A percentile compares a stretch with the other conserved stretches of the same genome.
Conservation (phyloP, 2,329 filamentous ascomycete genomes). For the Cordyceps pruinosa region DNA sequence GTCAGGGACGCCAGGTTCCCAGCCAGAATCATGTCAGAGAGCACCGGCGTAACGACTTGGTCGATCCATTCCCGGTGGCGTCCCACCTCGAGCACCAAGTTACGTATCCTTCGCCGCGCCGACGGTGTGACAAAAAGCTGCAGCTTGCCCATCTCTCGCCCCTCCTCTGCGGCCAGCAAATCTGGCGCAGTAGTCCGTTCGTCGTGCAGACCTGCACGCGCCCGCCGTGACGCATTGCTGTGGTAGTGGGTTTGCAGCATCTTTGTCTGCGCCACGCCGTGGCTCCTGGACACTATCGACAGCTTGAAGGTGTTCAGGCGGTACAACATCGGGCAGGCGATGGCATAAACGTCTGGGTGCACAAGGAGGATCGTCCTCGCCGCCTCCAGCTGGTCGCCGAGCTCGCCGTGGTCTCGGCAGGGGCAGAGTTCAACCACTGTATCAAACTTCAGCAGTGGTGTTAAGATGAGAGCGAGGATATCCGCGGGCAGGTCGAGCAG, state of each 20-base stretch:
- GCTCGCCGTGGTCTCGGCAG: constrained; percentile 16
- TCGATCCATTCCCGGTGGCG: constrained; percentile 27
- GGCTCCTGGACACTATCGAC: constrained; percentile 20
- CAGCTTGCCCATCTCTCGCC: constrained; percentile 9
- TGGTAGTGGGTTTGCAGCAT: constrained; percentile 16
- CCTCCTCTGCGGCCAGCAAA: constrained; percentile 5
- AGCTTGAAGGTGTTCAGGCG: constrained; percentile 25
- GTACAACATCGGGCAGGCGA: constrained; percentile 28
- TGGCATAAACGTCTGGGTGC: constrained; percentile 26
- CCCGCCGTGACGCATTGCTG: background rate
- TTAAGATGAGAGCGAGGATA: constrained; percentile 25
- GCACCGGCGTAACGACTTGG: constrained; percentile 21
- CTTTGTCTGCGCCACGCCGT: constrained; percentile 23
- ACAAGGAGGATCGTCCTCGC: constrained; percentile 25
- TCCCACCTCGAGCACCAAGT: constrained; percentile 24
- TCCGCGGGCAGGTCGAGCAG: constrained; percentile 29
- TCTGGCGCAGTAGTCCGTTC: background rate
- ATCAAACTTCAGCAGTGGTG: constrained; percentile 22
- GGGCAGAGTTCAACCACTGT: constrained; percentile 23
- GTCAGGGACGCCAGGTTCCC: constrained; percentile 23
- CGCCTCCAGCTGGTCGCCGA: constrained; percentile 15
- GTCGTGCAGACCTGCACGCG: background rate
- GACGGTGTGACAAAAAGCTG: constrained; percentile 7
- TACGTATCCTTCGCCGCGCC: constrained; percentile 18
- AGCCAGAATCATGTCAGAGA: constrained; percentile 26